Conservation (phyloP, 129 eudicot genomes). For the Chrysanthemum lavandulifolium region DNA sequence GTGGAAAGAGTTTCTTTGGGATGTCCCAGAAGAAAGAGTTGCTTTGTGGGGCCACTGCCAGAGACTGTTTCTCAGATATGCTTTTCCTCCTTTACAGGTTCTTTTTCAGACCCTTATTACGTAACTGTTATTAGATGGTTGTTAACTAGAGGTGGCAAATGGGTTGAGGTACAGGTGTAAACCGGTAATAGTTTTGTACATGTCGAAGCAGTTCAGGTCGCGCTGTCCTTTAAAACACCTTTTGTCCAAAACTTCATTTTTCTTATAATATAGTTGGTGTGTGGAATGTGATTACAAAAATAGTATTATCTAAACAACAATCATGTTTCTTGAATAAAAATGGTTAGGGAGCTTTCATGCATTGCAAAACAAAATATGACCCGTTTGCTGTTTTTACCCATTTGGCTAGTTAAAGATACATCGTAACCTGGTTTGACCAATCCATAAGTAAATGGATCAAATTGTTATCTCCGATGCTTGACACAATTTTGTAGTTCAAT, state of each 20-base stretch:
- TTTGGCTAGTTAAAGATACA: constrained; percentile 1
- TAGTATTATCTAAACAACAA: background rate
- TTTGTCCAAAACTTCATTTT: background rate
- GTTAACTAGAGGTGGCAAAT: constrained; percentile 2
- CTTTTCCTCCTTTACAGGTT: constrained; percentile 95
- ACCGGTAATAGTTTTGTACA: background rate
- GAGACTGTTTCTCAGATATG: constrained; percentile 71
- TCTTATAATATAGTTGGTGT: background rate
- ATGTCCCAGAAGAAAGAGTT: constrained; percentile 93
- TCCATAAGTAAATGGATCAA: background rate
- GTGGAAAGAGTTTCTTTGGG: constrained; percentile 99
- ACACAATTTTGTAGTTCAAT: background rate
- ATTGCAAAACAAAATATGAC: background rate
- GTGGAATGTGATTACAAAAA: background rate
- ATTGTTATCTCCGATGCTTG: background rate
- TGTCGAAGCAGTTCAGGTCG: background rate
- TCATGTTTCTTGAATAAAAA: background rate
- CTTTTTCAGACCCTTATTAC: constrained; percentile 3
- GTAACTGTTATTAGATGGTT: background rate
- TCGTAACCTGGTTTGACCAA: background rate
- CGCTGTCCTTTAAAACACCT: background rate
- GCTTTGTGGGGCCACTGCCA: constrained; percentile 99
- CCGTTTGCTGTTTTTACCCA: background rate
- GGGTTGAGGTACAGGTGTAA: background rate
- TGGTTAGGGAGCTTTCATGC: background rate